Base-by-base conservation (phyloP, 805 yeast genomes). In the Metschnikowia continentalis region DNA sequence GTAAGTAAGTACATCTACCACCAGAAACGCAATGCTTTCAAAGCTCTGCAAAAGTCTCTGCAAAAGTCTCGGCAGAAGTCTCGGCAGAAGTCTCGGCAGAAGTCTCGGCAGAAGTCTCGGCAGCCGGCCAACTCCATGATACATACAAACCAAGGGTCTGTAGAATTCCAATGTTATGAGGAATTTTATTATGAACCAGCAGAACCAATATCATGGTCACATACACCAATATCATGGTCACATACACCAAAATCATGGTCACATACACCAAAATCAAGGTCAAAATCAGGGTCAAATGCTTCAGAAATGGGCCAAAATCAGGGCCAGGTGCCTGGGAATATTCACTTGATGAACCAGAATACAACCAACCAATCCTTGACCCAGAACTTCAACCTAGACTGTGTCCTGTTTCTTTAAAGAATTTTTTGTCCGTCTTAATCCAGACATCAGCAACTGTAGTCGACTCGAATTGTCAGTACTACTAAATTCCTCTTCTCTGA, bases 1-100 rank as follows among this genome's bases (percentile, higher is more conserved):
- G 67, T 74, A 26, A 58, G 70, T 26, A 70, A 69, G 54, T 74
- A 60, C 56, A 71, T 74, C 37, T 54, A 65, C 22, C 76, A 73
- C 53, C 76, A 72, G 54, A 74, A 74, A 47, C 52, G 61, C 10
- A 62, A 54, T 40, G 54, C 56, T 3, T 59, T 63, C 61, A 61
- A 62, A 39, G 65, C 61, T 46, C 72, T 67, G 53, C 57, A 52
- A 20, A 61, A 68, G 19, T 17, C 19, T 17, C 19, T 2, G 19
- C 19, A 17, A 17, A 17, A 17, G 19, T 17, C 19, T 17, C 17
- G 2, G 17, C 17, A 17, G 2, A 17, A 17, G 17, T 17, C 17
- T 17, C 17, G 2, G 17, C 17, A 17, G 2, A 17, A 17, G 17
- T 17, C 17, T 17, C 17, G 2, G 17, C 17, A 17, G 2, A 17